Conservation (phyloP, 2,329 filamentous ascomycete genomes). For the Epicoccum sorghinum region DNA sequence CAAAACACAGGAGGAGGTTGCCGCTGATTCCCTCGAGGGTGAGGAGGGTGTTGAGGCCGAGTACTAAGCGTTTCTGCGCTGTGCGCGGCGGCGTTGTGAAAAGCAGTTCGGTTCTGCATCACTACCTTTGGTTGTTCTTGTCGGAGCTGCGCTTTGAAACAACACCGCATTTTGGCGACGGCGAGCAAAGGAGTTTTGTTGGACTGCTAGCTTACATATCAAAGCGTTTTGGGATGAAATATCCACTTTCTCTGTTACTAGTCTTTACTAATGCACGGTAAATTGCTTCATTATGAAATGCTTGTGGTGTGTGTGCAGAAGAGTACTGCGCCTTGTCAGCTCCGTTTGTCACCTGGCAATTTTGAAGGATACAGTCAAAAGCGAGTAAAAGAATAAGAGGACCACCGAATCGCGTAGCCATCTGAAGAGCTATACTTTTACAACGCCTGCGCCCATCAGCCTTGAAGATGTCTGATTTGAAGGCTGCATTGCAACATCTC, state of each 20-base stretch:
- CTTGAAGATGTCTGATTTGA: too few relatives aligned
- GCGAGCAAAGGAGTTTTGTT: constrained; percentile 29
- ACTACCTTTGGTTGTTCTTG: constrained; percentile 33
- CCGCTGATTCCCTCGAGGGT: constrained; percentile 87
- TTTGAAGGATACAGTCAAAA: too few relatives aligned
- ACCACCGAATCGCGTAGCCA: too few relatives aligned
- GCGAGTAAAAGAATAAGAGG: too few relatives aligned
- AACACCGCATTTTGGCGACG: constrained; percentile 25
- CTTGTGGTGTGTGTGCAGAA: not conserved
- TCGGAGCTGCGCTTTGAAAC: constrained; percentile 30
- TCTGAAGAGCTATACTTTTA: too few relatives aligned
- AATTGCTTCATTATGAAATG: constrained; percentile 20
- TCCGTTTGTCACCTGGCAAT: too few relatives aligned
- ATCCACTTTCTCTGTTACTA: constrained; percentile 38
- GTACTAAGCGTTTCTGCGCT: constrained; percentile 67
- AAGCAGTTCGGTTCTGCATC: constrained; percentile 33
- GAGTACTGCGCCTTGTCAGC: not conserved
- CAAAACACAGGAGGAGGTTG: constrained; percentile 70
- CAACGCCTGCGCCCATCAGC: too few relatives aligned
- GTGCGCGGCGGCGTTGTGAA: constrained; percentile 25
- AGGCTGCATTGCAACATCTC: too few relatives aligned
- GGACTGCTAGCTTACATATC: constrained; percentile 29
- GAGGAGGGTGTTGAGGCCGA: constrained; percentile 87
- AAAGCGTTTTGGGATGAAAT: constrained; percentile 33
- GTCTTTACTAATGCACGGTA: constrained; percentile 37